Conservation (phyloP, 352 stramenopile genomes). For the Pythium grandisporangium region DNA sequence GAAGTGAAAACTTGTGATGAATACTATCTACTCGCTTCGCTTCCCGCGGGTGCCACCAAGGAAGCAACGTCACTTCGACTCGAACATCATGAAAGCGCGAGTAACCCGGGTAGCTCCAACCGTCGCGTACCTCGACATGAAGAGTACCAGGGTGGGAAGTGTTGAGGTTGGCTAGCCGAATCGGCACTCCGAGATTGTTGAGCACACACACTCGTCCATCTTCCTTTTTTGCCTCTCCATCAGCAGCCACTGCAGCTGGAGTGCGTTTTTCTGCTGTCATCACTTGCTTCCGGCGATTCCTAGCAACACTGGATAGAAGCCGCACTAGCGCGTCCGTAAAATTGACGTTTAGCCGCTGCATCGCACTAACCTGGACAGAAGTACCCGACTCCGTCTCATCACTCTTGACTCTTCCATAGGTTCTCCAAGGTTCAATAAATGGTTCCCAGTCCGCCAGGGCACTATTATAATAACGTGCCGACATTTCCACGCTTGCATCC, state of each 20-base stretch:
- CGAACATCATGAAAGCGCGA: slow-evolving; percentile 80
- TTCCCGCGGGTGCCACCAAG: slow-evolving; percentile 82
- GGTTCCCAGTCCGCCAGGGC: slow-evolving; percentile 83
- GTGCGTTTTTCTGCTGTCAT: slow-evolving; percentile 68
- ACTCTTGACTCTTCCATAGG: slow-evolving; percentile 56
- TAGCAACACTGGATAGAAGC: slow-evolving; percentile 68
- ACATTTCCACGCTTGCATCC: slow-evolving; percentile 74
- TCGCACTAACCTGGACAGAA: slow-evolving; percentile 69
- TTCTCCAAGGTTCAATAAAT: slow-evolving; percentile 79
- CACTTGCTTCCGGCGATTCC: slow-evolving; percentile 66
- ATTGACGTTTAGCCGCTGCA: slow-evolving; percentile 83
- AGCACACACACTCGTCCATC: slow-evolving; percentile 80
- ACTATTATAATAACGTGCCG: slow-evolving; percentile 84
- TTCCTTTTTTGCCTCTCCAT: slow-evolving; percentile 78
- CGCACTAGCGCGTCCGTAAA: slow-evolving; percentile 78
- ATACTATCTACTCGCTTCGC: slow-evolving; percentile 60
- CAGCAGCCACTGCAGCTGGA: slow-evolving; percentile 61
- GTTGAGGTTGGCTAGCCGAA: slow-evolving; percentile 83
- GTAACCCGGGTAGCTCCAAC: slow-evolving; percentile 78
- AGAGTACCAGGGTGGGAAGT: slow-evolving; percentile 75
- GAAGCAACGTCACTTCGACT: slow-evolving; percentile 74
- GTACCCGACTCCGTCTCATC: slow-evolving; percentile 41
- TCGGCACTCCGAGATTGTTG: slow-evolving; percentile 83
- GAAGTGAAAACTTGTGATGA: slow-evolving; percentile 70
- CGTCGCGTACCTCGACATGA: slow-evolving; percentile 75